These are phyloP conservation scores for Phytophthora tentaculata DNA, from an alignment of 352 stramenopile species.

Conservation along the genomic window DNA sequence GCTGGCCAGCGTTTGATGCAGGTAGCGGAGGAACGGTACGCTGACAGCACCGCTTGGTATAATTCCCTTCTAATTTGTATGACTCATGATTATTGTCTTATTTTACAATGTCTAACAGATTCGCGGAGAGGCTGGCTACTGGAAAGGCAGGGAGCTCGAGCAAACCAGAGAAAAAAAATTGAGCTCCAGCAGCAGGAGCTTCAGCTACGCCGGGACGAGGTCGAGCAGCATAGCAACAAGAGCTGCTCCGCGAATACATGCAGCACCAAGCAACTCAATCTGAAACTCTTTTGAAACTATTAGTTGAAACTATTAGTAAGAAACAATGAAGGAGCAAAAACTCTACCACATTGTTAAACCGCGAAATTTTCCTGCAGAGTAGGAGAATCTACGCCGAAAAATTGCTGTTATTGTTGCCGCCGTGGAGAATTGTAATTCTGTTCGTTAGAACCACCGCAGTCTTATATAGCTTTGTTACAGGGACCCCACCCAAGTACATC, in stretches of 20 bases:
- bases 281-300: too few relatives aligned
- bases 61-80: too few relatives aligned
- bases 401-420: constrained; percentile 11
- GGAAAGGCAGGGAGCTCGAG: not conserved
- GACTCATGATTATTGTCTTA: not conserved
- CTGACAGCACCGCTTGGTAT: too few relatives aligned
- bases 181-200: not conserved
- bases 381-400: not conserved
- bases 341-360: too few relatives aligned
- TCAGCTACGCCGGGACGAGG: constrained; percentile 1
- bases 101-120: constrained; percentile 2
- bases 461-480: not conserved
- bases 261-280: constrained; percentile 5
- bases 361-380: constrained; percentile 5
- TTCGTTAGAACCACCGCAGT: not conserved
- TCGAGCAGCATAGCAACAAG: constrained; percentile 1
- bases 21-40: not conserved
- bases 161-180: not conserved
- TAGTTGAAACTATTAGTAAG: too few relatives aligned
- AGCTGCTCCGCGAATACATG: not conserved
- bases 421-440: not conserved
- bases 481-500: not conserved
- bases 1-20: not conserved
- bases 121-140: not conserved
- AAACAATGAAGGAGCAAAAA: too few relatives aligned